Evolutionary conservation across 2,329 filamentous ascomycete species (phyloP), one percentile per base, ranked within the genome.

Genomic region (Aspergillus udagawae): DNA sequence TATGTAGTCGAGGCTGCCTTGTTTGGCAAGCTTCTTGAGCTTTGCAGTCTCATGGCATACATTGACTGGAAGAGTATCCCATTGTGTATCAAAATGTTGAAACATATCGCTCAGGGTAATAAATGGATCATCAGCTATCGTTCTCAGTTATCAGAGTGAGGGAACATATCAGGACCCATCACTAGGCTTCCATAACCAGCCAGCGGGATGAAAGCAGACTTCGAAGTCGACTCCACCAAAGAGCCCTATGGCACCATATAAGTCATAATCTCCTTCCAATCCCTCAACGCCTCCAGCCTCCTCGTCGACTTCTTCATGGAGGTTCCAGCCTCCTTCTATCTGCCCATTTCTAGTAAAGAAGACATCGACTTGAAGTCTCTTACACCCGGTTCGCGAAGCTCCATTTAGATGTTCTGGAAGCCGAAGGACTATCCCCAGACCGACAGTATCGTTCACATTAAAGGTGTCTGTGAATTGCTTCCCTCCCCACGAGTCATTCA

Each of bases 181-280:
- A 42, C 28, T 12, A 44, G 20, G 67, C 55, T 63, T 65, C 70
- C 70, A 83, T 53, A 79, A 59, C 81, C 81, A 83, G 54, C 77
- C 74, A 49, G 71, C 69, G 51, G 73, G 71, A 58, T 79, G 72
- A 66, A 84, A 83, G 50, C 75, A 77, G 14, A 80, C 77, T 61
- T 86, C 83, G 57, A 86, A 83, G 53, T 86, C 83, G 20, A 86
- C 81, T n/a, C 77, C 81, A 3, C 84, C 85, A 70, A 86, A 87
- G 23, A 84, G 72, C 3, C 85, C 85, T 54, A 87, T 75, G 2
- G 84, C 83, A 45, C 79, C 80, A 67, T 85, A 83, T 48, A 87
- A 62, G 68, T 87, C 84, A 61, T 88, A 64, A 84, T 91, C 68
- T 77, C 88, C 66, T 85, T 91, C 70, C 80, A 91, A 70, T 78